Base-by-base conservation (phyloP, 140 eudicot species). In the Ambrosia hybrid region DNA sequence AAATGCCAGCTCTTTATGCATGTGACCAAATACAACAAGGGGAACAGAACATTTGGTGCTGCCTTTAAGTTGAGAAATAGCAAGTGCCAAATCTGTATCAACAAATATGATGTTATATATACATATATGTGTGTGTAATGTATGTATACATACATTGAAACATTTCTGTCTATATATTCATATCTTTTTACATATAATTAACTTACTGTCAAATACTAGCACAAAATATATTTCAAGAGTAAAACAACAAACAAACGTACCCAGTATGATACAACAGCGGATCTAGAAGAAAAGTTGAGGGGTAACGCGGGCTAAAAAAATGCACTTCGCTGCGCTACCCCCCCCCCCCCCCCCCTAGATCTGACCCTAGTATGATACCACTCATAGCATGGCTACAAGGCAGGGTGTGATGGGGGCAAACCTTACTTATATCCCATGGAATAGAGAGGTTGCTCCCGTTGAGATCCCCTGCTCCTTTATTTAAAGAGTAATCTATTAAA, bases 21-120 rank as follows among this genome's bases (percentile, higher is more conserved):
- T 93, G 88, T 93, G 98, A 59, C 98, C 98, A 73, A 93, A 90
- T 13, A 88, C 94, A 9, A 92, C 96, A 68, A 93, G 52, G 30
- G 95, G 87, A 67, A 93, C 60, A 9, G 85, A 17, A 71, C 73
- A 65, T 61, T 80, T 67, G 57, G 84, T 75, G 68, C 80, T 79
- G 60, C 73, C 91, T 80, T 90, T 87, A 39, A 93, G 68, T 51
- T 76, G 87, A 77, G 91, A 80, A 51, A 93, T 64, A 46, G 96
- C 98, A 53, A 61, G 77, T 55, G 83, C 95, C 53, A 93, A 76
- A 85, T 93, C 97, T 89, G 93, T 72, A 81, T 1, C 11, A 64
- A 38, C 34, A 16, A 36, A 62, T 62, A 62, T 37, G 49, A 62
- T 37, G n/a, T 3, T 37, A 5, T 30, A 36, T 15, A 39, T 15